Base-by-base conservation (phyloP, 345 rosid species). In the Bruguiera parviflora region DNA sequence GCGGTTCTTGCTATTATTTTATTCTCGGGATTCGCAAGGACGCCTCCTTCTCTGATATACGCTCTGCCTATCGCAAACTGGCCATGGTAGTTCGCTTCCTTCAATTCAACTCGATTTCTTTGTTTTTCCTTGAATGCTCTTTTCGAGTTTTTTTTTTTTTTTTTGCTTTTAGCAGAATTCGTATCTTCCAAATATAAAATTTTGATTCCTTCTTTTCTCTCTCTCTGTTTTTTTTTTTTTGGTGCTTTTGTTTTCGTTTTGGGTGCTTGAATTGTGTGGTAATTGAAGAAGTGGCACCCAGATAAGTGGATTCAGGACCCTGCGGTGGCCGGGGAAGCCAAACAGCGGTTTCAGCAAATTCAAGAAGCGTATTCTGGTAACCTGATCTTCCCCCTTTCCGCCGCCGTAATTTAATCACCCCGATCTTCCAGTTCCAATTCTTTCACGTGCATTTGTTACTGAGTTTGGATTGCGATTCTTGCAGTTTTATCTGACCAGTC, bases 351-450 rank as follows among this genome's bases (percentile, higher is more conserved):
- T 75, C 98, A 93, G 79, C 91, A 88, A 78, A 89, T 93, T 28
- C 97, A 93, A 58, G 97, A 93, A 76, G 98, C 98, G 25, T 93
- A 93, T 57, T 84, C 96, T 27, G 98, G 98, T 93, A 75, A 66
- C 69, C 3, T 53, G 27, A 11, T 32, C 21, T 5, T 28, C 32
- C 18, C 11, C 16, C 13, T 6, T 11, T 3, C n/a, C 8, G 29
- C 35, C 35, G n/a, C 32, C 63, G 63, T 5, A 4, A 3, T 5
- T 59, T 27, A 29, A 15, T 15, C 20, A 5, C 29, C 18, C n/a
- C 10, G 35, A 43, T 43, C 5, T 43, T 43, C 19, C 18, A 43
- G 18, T 13, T 43, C 13, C 49, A 43, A 43, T 15, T 43, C 43
- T 59, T 13, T 21, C 5, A 20, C 22, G 25, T 25, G 43, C 53